A percentile compares a stretch with the other conserved stretches of the same genome.
Conservation (phyloP, 2,329 filamentous ascomycete species). For the Trichophaea hybrida region DNA sequence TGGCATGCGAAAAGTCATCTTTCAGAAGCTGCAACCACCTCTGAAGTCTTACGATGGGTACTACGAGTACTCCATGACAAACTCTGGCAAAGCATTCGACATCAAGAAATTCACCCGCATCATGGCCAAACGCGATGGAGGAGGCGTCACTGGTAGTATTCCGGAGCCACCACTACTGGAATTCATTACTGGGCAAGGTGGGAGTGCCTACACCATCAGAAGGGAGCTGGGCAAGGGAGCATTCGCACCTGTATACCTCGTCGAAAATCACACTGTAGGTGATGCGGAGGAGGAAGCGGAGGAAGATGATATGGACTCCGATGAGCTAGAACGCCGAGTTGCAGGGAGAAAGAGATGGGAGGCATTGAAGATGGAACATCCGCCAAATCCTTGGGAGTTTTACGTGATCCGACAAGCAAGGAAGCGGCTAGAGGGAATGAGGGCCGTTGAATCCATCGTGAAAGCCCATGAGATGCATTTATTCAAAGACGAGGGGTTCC, state of each 20-base stretch:
- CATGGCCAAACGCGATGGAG: constrained; percentile 40
- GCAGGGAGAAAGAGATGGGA: constrained; percentile 49
- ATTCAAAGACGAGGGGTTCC: constrained; percentile 76
- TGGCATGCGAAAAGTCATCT: constrained; percentile 56
- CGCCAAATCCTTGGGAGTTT: constrained; percentile 86
- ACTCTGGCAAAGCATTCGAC: constrained; percentile 53
- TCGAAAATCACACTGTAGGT: constrained; percentile 52
- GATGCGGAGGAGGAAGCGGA: constrained; percentile 29
- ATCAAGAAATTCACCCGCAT: constrained; percentile 71
- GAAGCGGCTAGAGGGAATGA: constrained; percentile 54
- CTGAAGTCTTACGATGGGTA: constrained; percentile 65
- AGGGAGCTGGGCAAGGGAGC: constrained; percentile 83
- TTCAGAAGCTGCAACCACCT: constrained; percentile 58
- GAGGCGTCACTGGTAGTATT: constrained; percentile 17
- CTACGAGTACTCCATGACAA: constrained; percentile 52
- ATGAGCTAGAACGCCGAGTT: constrained; percentile 32
- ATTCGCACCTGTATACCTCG: constrained; percentile 88
- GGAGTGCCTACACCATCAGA: constrained; percentile 55
- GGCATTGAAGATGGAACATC: constrained; percentile 87
- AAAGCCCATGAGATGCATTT: constrained; percentile 81
- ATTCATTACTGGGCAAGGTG: constrained; percentile 27
- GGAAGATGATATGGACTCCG: constrained; percentile 33
- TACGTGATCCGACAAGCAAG: constrained; percentile 82
- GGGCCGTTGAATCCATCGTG: constrained; percentile 63
- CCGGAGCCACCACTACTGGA: constrained; percentile 16